Evolutionary conservation across 1,284 basidiomycete species (phyloP).

Genomic region (Polyporus tsugae): DNA sequence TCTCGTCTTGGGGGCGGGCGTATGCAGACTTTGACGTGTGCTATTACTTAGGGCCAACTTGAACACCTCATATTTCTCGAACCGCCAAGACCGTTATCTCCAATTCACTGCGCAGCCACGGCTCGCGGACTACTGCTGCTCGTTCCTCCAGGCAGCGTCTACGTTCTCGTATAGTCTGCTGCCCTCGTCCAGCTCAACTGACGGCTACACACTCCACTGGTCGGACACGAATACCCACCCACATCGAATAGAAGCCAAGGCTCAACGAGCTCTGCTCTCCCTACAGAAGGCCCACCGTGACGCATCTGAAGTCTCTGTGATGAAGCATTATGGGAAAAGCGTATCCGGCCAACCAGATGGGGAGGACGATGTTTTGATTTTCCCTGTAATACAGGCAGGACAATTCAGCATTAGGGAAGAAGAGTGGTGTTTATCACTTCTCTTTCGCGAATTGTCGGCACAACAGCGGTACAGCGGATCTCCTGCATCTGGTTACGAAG

Average conservation of each 20-base stretch:
- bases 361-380: constrained; percentile 64
- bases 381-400: constrained; percentile 88
- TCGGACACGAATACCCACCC: constrained; percentile 62
- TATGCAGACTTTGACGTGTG: constrained; percentile 13
- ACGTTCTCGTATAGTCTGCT: constrained; percentile 79
- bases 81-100: constrained; percentile 95
- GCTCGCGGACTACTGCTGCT: constrained; percentile 85
- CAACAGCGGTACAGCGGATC: constrained; percentile 16
- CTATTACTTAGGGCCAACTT: constrained; percentile 83
- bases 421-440: constrained; percentile 65
- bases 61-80: constrained; percentile 92
- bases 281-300: constrained; percentile 58
- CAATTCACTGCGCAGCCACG: constrained; percentile 69
- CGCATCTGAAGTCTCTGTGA: constrained; percentile 28
- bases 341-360: constrained; percentile 5
- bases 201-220: constrained; percentile 63
- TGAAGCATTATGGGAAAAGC: constrained; percentile 8
- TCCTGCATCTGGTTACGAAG: constrained; percentile 27
- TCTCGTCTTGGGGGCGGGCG: constrained; percentile 1
- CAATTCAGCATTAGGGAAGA: constrained; percentile 87
- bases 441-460: constrained; percentile 59
- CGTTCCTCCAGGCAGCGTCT: constrained; percentile 76
- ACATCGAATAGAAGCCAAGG: constrained; percentile 64
- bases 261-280: constrained; percentile 52
- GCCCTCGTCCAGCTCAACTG: constrained; percentile 40